These are phyloP conservation scores for Paralagenidium karlingii DNA, from an alignment of 352 stramenopile species.

Conservation along the genomic window DNA sequence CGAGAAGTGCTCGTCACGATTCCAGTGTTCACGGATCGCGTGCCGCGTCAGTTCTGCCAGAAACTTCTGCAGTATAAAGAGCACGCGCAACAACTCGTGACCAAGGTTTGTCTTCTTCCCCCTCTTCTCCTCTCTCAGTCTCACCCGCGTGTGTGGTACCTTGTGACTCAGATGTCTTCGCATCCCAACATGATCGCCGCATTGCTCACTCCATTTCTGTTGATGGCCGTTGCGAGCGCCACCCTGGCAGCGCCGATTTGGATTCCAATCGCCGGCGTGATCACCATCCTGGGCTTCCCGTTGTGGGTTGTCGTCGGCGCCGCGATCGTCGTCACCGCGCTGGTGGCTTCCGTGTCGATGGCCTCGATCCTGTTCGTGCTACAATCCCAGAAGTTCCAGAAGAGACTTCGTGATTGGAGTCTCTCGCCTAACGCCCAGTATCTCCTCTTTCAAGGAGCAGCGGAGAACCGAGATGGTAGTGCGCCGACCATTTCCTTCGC, in stretches of 20 bases:
- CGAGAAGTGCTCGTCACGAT: too few species aligned
- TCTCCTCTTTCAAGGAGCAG: constrained; percentile 37
- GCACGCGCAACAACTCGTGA: constrained; percentile 12
- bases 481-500: constrained; percentile 13
- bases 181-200: constrained; percentile 44
- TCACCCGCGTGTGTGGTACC: not conserved
- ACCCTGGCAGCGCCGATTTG: constrained; percentile 34
- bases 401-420: constrained; percentile 22
- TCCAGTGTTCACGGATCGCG: too few species aligned
- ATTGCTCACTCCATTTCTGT: constrained; percentile 27
- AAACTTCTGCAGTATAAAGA: constrained; percentile 4
- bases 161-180: constrained; percentile 24
- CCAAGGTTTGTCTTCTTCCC: constrained; percentile 16
- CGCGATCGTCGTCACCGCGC: constrained; percentile 20
- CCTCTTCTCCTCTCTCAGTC: not conserved
- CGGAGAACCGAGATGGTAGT: constrained; percentile 14
- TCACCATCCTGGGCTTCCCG: constrained; percentile 42
- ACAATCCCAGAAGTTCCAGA: constrained; percentile 32
- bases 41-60: too few species aligned
- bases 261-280: constrained; percentile 35
- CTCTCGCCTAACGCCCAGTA: constrained; percentile 43
- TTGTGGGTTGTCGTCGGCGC: constrained; percentile 40
- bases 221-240: constrained; percentile 27
- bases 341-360: constrained; percentile 35
- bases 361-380: constrained; percentile 29